Base-by-base conservation (phyloP, 2,329 filamentous ascomycete genomes). In the Fusarium neocosmosporiellum region DNA sequence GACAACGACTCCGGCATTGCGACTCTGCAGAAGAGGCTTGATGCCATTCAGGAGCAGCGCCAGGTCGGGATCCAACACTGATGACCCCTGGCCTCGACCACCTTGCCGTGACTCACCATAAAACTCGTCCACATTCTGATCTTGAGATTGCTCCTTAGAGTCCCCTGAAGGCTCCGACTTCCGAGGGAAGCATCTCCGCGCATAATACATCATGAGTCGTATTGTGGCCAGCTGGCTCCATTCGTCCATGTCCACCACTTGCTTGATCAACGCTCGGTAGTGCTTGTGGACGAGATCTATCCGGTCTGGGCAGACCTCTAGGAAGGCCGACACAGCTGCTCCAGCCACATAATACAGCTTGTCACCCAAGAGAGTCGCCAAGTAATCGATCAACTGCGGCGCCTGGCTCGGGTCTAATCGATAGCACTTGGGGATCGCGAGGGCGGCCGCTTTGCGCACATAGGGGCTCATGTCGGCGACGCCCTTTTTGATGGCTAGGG, bases 191-290 rank as follows among this genome's bases (percentile, higher is more conserved):
- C 94, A 98, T 79, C 90, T 93, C 63, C 96, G 90, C 2, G 94
- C 91, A 81, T 99, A 99, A 24, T 91, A 85, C 2, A 93, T 92
- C 90, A 98, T 92, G 72, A 99, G 85, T 41, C 91, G 89, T 75
- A 99, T 80, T 4, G 93, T 93, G 3, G 94, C 93, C 62, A 98
- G 82, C 83, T 99, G 96, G 46, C 95, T 93, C 96, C 96, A 99
- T 83, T 99, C 96, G 79, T 99, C 96, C 96, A 99, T 99, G 80
- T 99, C 96, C 27, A 98, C 94, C 60, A 98, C 85, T 85, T 98
- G 98, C 81, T 91, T 94, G 71, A 97, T 91, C 71, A 99, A 85
- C 37, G 89, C 87, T 59, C 94, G 90, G 83, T 98, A 99, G 80
- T 98, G 93, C 73, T 93, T 91, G 82, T 99, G 96, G 75, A 99